A percentile compares a stretch with the other conserved stretches of the same genome.
phyloP scores from a whole-genome alignment of 176 grass and related monocot genomes.

The Oryza longistaminata region DNA sequence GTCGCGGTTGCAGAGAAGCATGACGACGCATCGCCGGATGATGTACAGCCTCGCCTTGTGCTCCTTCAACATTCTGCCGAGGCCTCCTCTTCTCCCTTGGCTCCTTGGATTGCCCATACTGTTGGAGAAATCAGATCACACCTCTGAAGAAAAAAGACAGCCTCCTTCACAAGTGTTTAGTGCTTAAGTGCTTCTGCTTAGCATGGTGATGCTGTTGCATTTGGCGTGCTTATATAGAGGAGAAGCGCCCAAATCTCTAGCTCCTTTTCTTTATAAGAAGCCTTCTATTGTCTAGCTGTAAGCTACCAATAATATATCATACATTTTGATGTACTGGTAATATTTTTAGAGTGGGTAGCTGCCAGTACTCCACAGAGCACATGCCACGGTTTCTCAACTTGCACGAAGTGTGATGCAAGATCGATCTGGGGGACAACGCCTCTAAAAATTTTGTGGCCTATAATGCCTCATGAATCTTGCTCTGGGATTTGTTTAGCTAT shows the following conservation, averaged over 20 bases:
- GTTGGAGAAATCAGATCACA: not conserved
- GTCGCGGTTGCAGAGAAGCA: too few species aligned
- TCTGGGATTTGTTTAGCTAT: not conserved
- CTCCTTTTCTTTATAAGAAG: not conserved
- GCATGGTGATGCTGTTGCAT: not conserved
- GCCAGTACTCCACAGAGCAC: slow-evolving; percentile 30
- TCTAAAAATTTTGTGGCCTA: slow-evolving; percentile 17
- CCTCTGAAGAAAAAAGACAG: slow-evolving; percentile 1
- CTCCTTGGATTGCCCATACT: slow-evolving; percentile 25
- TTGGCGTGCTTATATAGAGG: slow-evolving; percentile 36
- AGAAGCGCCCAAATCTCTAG: not conserved
- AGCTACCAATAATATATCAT: slow-evolving; percentile 1
- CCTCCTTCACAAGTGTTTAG: too few species aligned
- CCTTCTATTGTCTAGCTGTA: not conserved
- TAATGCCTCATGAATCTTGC: slow-evolving; percentile 5
- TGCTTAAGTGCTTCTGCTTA: too few species aligned
- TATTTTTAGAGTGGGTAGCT: slow-evolving; percentile 3
- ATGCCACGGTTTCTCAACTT: slow-evolving; percentile 20
- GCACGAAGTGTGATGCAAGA: slow-evolving; percentile 29
- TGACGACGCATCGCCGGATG: too few species aligned
- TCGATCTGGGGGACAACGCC: slow-evolving; percentile 8
- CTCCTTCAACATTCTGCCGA: not conserved
- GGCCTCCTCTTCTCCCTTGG: slow-evolving; percentile 27
- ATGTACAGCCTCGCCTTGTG: too few species aligned
- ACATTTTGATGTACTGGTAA: not conserved